Conservation (phyloP, 2,329 filamentous ascomycete species). For the Fusarium pseudoanthophilum region DNA sequence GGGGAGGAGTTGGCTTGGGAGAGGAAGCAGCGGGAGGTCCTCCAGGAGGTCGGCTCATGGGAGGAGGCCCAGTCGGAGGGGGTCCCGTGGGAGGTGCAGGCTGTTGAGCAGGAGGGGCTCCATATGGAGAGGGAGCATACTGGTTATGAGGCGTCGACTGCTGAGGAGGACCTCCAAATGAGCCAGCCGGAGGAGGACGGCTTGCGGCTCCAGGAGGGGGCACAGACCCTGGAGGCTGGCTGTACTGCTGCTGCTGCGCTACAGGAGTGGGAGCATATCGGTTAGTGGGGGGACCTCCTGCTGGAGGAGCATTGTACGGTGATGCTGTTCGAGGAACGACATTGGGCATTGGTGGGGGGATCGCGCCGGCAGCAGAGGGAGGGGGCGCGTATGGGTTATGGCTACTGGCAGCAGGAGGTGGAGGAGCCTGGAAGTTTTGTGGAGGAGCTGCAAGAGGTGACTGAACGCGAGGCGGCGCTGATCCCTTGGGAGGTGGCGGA, state of each 20-base stretch:
- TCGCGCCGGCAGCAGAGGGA: constrained; percentile 73
- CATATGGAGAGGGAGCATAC: constrained; percentile 69
- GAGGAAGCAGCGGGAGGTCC: constrained; percentile 46
- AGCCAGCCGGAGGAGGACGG: constrained; percentile 59
- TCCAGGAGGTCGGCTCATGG: constrained; percentile 49
- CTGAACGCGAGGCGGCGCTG: constrained; percentile 74
- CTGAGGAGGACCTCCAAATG: constrained; percentile 58
- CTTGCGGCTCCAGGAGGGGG: constrained; percentile 55
- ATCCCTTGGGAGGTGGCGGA: constrained; percentile 85
- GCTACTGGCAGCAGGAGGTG: constrained; percentile 69
- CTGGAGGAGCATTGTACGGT: constrained; percentile 85
- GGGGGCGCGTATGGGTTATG: constrained; percentile 63
- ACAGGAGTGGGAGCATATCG: constrained; percentile 78
- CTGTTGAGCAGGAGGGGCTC: constrained; percentile 50
- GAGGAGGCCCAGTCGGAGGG: constrained; percentile 50
- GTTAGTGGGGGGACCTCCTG: constrained; percentile 74
- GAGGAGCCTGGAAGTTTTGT: constrained; percentile 56
- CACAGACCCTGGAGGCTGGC: constrained; percentile 54
- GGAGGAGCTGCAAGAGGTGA: constrained; percentile 74
- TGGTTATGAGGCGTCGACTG: constrained; percentile 61
- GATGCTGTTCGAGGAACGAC: constrained; percentile 80
- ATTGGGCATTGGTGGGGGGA: constrained; percentile 65
- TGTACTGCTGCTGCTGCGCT: constrained; percentile 55
- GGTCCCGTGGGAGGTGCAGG: constrained; percentile 54
- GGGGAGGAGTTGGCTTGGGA: constrained; percentile 55